These are phyloP conservation scores for Thelonectria olida DNA, from an alignment of 2,329 filamentous ascomycete genomes.

Conservation along the genomic window DNA sequence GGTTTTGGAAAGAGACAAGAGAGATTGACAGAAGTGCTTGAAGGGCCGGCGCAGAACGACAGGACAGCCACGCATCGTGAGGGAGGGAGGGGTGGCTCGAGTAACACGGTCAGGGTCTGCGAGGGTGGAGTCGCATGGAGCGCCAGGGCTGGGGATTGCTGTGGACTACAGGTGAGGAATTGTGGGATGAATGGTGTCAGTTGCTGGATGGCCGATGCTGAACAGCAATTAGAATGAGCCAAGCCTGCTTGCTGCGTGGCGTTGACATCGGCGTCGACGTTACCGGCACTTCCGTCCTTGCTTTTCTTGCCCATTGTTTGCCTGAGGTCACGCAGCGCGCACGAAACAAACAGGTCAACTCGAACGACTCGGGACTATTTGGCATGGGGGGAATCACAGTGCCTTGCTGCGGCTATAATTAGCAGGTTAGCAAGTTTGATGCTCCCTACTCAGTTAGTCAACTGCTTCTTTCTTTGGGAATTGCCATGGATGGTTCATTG, in stretches of 20 bases:
- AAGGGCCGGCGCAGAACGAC: not conserved
- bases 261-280: not conserved
- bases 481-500: too few species aligned
- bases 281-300: not conserved
- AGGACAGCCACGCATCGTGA: conserved; percentile 10
- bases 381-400: not conserved
- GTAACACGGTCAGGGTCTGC: conserved; percentile 8
- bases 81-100: not conserved
- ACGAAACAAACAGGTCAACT: too few species aligned
- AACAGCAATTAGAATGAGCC: not conserved
- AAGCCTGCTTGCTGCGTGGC: not conserved
- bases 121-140: not conserved
- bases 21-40: not conserved
- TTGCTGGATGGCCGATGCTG: not conserved
- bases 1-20: conserved; percentile 8
- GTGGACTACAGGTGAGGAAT: conserved; percentile 12
- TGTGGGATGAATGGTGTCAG: conserved; percentile 1
- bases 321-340: not conserved
- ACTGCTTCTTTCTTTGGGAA: too few species aligned
- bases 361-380: not conserved
- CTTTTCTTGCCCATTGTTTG: not conserved
- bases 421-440: not conserved
- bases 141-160: not conserved
- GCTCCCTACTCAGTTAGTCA: too few species aligned
- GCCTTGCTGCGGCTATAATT: not conserved